phyloP scores from a whole-genome alignment of 345 rosid genomes.

The Eucalyptus coolabah region DNA sequence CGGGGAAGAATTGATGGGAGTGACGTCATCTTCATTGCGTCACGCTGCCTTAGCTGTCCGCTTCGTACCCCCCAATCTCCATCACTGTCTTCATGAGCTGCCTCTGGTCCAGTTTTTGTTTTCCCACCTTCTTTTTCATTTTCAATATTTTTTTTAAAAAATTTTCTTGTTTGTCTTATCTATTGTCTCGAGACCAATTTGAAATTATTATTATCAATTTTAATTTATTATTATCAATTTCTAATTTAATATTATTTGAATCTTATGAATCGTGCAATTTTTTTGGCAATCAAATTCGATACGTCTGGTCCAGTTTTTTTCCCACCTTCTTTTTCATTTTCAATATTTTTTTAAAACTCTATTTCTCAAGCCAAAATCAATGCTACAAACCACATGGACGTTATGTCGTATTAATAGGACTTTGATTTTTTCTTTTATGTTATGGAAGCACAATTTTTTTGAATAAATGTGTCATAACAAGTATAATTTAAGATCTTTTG shows the following conservation, averaged over 20 bases:
- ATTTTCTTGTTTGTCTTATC: not conserved
- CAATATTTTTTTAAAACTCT: too few relatives aligned
- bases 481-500: too few relatives aligned
- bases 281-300: too few relatives aligned
- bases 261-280: too few relatives aligned
- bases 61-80: not conserved
- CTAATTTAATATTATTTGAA: not conserved
- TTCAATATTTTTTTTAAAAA: too few relatives aligned
- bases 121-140: not conserved
- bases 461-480: too few relatives aligned
- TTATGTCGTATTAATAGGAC: too few relatives aligned
- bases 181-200: not conserved
- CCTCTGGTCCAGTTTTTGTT: not conserved
- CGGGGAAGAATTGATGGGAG: not conserved
- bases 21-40: not conserved
- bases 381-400: accelerated
- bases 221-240: not conserved
- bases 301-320: too few relatives aligned
- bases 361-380: too few relatives aligned
- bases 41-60: not conserved
- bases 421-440: too few relatives aligned
- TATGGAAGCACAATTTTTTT: too few relatives aligned
- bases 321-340: too few relatives aligned
- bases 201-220: not conserved
- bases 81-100: not conserved